Evolutionary conservation across 257 asterid species (phyloP).

Genomic region (Mitragyna speciosa): DNA sequence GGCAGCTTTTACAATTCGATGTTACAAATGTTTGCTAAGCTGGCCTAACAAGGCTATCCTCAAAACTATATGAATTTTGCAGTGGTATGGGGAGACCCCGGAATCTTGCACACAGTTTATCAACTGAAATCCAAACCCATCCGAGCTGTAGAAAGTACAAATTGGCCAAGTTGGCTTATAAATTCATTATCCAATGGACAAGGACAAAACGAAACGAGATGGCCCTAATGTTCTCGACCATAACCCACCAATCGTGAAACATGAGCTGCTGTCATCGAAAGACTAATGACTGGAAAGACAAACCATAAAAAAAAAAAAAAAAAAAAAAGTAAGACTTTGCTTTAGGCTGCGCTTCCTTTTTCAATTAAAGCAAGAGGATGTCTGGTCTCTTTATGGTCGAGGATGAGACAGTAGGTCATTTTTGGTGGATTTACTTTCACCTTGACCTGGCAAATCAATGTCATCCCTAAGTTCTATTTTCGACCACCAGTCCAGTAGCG

Average conservation of each 20-base stretch:
- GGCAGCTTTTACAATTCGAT: no score
- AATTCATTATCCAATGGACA: background rate
- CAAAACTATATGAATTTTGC: background rate
- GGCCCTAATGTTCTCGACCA: background rate
- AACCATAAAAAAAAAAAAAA: background rate
- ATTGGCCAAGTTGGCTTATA: background rate
- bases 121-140: background rate
- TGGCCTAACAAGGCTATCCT: no score
- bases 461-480: background rate
- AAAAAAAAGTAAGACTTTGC: background rate
- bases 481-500: background rate
- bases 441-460: slow-evolving; percentile 4
- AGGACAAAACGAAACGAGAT: background rate
- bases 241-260: background rate
- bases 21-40: no score
- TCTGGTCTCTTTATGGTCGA: background rate
- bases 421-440: slow-evolving; percentile 1
- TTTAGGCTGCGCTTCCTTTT: background rate
- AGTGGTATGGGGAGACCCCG: background rate
- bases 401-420: background rate
- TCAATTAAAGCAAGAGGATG: background rate
- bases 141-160: background rate
- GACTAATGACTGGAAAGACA: no score
- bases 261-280: no score
- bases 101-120: background rate